Percentiles rank a stretch among this genome's conserved stretches.
phyloP scores from a whole-genome alignment of 2,329 filamentous ascomycete genomes.

The Cercospora sp. region DNA sequence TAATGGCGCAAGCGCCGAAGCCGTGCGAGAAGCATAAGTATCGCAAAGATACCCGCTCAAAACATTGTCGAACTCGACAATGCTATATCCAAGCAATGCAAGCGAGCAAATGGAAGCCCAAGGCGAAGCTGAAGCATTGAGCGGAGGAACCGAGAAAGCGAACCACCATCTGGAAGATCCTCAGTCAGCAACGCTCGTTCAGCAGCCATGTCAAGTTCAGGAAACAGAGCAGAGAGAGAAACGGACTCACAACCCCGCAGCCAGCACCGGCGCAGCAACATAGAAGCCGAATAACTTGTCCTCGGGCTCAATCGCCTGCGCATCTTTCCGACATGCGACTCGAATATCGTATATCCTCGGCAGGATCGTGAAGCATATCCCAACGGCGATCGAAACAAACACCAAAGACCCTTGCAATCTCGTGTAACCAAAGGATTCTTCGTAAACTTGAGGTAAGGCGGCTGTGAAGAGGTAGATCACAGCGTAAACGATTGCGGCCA shows the following conservation, averaged over 20 bases:
- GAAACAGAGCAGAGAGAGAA: background rate
- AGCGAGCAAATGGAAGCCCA: constrained; percentile 35
- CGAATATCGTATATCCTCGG: constrained; percentile 47
- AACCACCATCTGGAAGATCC: constrained; percentile 43
- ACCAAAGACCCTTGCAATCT: constrained; percentile 49
- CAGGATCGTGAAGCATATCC: constrained; percentile 47
- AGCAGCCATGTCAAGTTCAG: background rate
- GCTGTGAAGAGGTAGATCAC: constrained; percentile 45
- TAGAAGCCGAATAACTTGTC: constrained; percentile 52
- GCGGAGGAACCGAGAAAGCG: constrained; percentile 51
- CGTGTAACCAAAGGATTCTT: constrained; percentile 36
- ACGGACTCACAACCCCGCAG: constrained; percentile 40
- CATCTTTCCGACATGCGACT: constrained; percentile 26
- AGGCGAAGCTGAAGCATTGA: constrained; percentile 33
- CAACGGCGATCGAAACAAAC: constrained; percentile 55
- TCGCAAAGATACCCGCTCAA: constrained; percentile 49
- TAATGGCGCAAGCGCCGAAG: constrained; percentile 48
- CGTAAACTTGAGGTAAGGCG: constrained; percentile 44
- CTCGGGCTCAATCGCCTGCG: constrained; percentile 44
- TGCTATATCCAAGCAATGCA: constrained; percentile 49
- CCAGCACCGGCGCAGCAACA: constrained; percentile 48
- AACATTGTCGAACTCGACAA: constrained; percentile 50
- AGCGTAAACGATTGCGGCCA: constrained; percentile 47
- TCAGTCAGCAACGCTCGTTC: background rate
- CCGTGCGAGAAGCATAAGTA: constrained; percentile 48